Evolutionary conservation across 2,329 filamentous ascomycete species (phyloP).

Genomic region (Teratosphaeriaceae sp.): DNA sequence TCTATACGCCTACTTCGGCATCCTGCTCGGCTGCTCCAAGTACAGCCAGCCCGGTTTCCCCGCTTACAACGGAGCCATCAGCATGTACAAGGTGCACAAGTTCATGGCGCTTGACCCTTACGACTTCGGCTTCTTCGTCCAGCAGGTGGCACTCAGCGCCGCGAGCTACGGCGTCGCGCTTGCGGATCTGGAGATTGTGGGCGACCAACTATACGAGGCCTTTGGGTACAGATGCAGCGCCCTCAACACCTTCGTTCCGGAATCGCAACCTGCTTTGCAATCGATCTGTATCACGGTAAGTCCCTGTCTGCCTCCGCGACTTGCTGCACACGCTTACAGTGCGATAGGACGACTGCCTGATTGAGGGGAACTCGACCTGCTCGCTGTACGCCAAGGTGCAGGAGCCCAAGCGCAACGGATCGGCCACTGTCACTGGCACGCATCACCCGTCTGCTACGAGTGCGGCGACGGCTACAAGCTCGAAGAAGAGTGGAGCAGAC

Average conservation of each 20-base stretch:
- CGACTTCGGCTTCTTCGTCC: slow-evolving; percentile 54
- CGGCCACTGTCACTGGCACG: background rate
- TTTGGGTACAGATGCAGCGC: slow-evolving; percentile 51
- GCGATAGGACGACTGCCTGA: slow-evolving; percentile 35
- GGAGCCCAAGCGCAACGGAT: slow-evolving; percentile 5
- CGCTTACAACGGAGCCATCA: slow-evolving; percentile 41
- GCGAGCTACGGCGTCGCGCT: slow-evolving; percentile 53
- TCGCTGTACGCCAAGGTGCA: slow-evolving; percentile 31
- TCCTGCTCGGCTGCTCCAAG: slow-evolving; percentile 49
- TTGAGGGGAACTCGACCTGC: slow-evolving; percentile 42
- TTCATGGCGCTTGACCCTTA: slow-evolving; percentile 48
- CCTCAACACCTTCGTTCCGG: slow-evolving; percentile 39
- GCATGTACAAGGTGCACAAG: slow-evolving; percentile 51
- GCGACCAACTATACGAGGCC: slow-evolving; percentile 40
- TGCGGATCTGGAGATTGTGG: slow-evolving; percentile 46
- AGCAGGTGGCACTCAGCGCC: slow-evolving; percentile 51
- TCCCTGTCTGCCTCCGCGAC: no score
- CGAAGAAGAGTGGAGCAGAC: background rate
- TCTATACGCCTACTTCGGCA: slow-evolving; percentile 56
- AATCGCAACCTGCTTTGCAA: slow-evolving; percentile 44
- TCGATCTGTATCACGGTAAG: slow-evolving; percentile 48
- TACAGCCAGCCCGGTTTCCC: slow-evolving; percentile 46
- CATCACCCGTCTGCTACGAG: background rate
- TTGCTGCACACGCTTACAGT: no score
- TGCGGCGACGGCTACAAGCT: background rate